These are phyloP conservation scores for Penicillium glabrum DNA, from an alignment of 2,329 filamentous ascomycete species.

Conservation along the genomic window DNA sequence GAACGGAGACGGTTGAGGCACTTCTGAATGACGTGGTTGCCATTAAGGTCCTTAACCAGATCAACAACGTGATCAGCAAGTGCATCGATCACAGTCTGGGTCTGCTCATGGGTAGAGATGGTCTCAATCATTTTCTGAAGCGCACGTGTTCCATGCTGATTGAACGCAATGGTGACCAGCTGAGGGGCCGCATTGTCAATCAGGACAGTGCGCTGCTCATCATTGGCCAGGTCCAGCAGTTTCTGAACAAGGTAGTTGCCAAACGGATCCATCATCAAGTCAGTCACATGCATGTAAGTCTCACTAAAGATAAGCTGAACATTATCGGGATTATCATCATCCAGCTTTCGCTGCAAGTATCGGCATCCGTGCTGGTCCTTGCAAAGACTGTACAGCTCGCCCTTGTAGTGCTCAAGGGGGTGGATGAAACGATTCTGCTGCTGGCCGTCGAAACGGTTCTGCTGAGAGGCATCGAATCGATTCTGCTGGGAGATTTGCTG, in stretches of 20 bases:
- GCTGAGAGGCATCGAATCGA: neutral
- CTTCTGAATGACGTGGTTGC: slow-evolving; percentile 99
- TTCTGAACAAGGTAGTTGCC: slow-evolving; percentile 99
- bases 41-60: slow-evolving; percentile 94
- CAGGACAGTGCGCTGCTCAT: slow-evolving; percentile 89
- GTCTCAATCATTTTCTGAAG: slow-evolving; percentile 99
- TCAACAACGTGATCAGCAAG: slow-evolving; percentile 83
- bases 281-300: slow-evolving; percentile 88
- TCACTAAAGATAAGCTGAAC: slow-evolving; percentile 93
- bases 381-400: slow-evolving; percentile 85
- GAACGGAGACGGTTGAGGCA: slow-evolving; percentile 91
- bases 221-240: slow-evolving; percentile 89
- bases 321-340: slow-evolving; percentile 80
- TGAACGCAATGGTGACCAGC: slow-evolving; percentile 90
- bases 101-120: slow-evolving; percentile 81
- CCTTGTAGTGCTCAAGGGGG: slow-evolving; percentile 74
- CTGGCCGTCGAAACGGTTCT: neutral
- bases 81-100: slow-evolving; percentile 81
- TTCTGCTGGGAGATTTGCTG: too few relatives aligned
- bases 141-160: slow-evolving; percentile 94
- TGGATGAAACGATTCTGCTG: slow-evolving; percentile 72
- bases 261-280: slow-evolving; percentile 98
- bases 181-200: slow-evolving; percentile 86
- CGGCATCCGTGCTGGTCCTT: slow-evolving; percentile 98
- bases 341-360: slow-evolving; percentile 94